Conservation (phyloP, 179 eudicot genomes). For the Beta corolliflora region DNA sequence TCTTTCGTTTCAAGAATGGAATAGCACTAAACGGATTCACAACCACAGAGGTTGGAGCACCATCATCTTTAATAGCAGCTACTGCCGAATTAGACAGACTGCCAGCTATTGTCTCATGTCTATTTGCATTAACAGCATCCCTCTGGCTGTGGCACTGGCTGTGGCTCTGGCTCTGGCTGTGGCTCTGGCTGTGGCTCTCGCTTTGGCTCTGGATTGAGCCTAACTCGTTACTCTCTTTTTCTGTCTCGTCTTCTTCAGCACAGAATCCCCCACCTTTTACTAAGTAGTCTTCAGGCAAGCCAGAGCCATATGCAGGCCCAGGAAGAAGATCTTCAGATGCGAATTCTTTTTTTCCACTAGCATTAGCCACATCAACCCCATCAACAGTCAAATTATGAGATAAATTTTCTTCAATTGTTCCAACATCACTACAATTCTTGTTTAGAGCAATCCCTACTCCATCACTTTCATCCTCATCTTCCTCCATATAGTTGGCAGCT, state of each 20-base stretch:
- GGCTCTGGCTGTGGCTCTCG: no score
- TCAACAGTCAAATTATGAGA: conserved; percentile 11
- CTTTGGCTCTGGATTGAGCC: conserved; percentile 12
- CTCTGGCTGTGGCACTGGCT: neutral
- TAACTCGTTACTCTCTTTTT: conserved; percentile 4
- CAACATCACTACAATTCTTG: conserved; percentile 20
- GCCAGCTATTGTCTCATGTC: conserved; percentile 12
- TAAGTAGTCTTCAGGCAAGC: conserved; percentile 32
- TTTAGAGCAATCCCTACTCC: conserved; percentile 29
- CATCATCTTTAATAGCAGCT: conserved; percentile 28
- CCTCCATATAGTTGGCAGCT: conserved; percentile 55
- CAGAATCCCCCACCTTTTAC: conserved; percentile 47
- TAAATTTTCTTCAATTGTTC: conserved; percentile 31
- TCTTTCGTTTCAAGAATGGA: conserved; percentile 72
- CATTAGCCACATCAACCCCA: conserved; percentile 17
- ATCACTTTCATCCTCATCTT: conserved; percentile 39
- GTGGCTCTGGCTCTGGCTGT: no score
- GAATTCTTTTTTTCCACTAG: conserved; percentile 13
- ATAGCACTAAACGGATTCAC: conserved; percentile 59
- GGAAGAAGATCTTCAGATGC: conserved; percentile 21
- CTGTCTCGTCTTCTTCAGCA: conserved; percentile 42
- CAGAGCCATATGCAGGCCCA: conserved; percentile 1
- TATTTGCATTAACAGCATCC: conserved; percentile 24
- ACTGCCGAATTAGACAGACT: conserved; percentile 13
- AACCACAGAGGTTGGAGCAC: conserved; percentile 5